A percentile compares a stretch with the other conserved stretches of the same genome.
Conservation (phyloP, 805 yeast species). For the Candida stauntonica region DNA sequence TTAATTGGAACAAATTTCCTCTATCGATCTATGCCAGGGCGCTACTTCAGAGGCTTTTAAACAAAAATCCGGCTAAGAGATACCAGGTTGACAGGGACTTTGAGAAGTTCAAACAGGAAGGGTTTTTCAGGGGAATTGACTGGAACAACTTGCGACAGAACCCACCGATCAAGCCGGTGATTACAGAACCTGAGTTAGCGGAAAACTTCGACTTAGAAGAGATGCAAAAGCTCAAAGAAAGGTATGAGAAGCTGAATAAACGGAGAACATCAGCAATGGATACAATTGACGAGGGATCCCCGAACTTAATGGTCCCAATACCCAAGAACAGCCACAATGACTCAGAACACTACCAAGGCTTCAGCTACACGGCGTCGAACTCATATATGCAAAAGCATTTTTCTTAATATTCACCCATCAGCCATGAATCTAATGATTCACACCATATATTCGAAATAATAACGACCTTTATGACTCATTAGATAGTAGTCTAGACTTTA, state of each 20-base stretch:
- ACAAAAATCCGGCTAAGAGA: constrained; percentile 66
- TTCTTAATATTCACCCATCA: too few species aligned
- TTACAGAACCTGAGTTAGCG: constrained; percentile 71
- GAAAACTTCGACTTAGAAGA: constrained; percentile 74
- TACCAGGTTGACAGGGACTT: constrained; percentile 47
- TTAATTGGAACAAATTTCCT: constrained; percentile 62
- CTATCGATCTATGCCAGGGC: constrained; percentile 70
- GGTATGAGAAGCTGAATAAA: not conserved
- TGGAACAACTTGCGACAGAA: constrained; percentile 51
- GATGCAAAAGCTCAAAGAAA: not conserved
- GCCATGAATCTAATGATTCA: too few species aligned
- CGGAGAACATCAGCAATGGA: not conserved
- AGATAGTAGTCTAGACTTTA: too few species aligned
- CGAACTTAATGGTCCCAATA: not conserved
- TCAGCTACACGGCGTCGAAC: constrained; percentile 40
- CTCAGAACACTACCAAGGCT: constrained; percentile 37
- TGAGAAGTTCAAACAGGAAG: constrained; percentile 47
- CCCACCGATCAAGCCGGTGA: constrained; percentile 76
- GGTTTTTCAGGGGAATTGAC: constrained; percentile 71
- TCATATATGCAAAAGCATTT: constrained; percentile 30
- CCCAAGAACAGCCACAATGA: constrained; percentile 9
- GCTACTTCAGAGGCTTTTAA: constrained; percentile 55
- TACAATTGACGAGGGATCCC: constrained; percentile 1
- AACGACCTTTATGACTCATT: too few species aligned
- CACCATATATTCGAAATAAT: too few species aligned